phyloP scores from a whole-genome alignment of 441 rosid species.

The Erysimum cheiri region DNA sequence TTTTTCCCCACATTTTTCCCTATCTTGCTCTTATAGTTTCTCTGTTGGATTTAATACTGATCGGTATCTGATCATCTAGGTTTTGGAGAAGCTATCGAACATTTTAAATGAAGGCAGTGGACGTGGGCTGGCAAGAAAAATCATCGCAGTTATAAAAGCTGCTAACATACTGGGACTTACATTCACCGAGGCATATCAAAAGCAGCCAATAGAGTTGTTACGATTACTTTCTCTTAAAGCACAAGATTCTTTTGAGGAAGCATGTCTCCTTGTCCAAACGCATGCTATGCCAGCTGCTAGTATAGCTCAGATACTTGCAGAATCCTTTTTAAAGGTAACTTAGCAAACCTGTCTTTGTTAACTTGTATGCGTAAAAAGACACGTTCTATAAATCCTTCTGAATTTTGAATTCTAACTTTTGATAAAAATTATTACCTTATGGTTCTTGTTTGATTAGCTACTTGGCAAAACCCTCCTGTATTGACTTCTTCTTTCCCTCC shows the following conservation, averaged over 20 bases:
- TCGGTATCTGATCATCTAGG: conserved; percentile 52
- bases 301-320: conserved; percentile 98
- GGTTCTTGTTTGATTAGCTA: conserved; percentile 32
- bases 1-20: not conserved
- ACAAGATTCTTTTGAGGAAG: conserved; percentile 97
- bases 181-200: conserved; percentile 90
- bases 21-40: conserved; percentile 5
- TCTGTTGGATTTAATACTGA: conserved; percentile 26
- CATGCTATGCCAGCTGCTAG: conserved; percentile 89
- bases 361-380: conserved; percentile 11
- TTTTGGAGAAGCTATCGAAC: conserved; percentile 74
- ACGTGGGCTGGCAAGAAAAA: conserved; percentile 84
- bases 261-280: conserved; percentile 81
- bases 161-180: conserved; percentile 88
- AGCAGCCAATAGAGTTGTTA: conserved; percentile 88
- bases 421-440: conserved; percentile 2
- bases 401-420: not conserved
- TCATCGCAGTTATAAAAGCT: conserved; percentile 85
- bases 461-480: conserved; percentile 15
- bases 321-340: conserved; percentile 90
- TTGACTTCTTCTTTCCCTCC: conserved; percentile 13
- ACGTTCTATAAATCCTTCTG: conserved; percentile 15
- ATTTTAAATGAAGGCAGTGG: conserved; percentile 86
- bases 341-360: conserved; percentile 18
- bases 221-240: conserved; percentile 99